Evolutionary conservation across 371 early-diverging fungal genomes (phyloP).

Genomic region (Mucor plumbeus): DNA sequence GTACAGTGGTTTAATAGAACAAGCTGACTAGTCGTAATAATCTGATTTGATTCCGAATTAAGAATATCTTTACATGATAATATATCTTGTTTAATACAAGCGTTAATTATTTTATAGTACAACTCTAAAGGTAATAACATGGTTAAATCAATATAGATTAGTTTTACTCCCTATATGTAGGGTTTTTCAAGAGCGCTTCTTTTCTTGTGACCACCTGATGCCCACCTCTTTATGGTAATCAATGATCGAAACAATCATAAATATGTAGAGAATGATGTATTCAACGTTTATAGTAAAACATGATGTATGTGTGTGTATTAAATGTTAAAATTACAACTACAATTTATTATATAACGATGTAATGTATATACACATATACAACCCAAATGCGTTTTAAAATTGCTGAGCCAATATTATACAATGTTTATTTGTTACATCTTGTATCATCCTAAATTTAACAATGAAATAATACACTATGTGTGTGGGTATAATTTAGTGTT

Average conservation of each 20-base stretch:
- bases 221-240: background rate
- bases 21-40: conserved; percentile 5
- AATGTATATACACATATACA: background rate
- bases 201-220: background rate
- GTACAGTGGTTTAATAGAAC: conserved; percentile 2
- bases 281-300: background rate
- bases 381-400: background rate
- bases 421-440: background rate
- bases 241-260: background rate
- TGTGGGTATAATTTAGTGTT: background rate
- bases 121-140: conserved; percentile 13
- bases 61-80: conserved; percentile 10
- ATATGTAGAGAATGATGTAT: conserved; percentile 3
- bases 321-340: background rate
- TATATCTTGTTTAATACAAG: conserved; percentile 15
- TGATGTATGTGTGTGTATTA: background rate
- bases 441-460: background rate
- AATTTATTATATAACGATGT: background rate
- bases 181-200: background rate
- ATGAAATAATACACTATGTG: background rate
- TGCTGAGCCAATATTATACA: background rate
- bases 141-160: background rate
- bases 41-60: background rate
- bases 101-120: conserved; percentile 3
- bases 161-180: background rate